These are phyloP conservation scores for Emmonsiellopsis sp. DNA, from an alignment of 2,329 filamentous ascomycete genomes.

Conservation along the genomic window DNA sequence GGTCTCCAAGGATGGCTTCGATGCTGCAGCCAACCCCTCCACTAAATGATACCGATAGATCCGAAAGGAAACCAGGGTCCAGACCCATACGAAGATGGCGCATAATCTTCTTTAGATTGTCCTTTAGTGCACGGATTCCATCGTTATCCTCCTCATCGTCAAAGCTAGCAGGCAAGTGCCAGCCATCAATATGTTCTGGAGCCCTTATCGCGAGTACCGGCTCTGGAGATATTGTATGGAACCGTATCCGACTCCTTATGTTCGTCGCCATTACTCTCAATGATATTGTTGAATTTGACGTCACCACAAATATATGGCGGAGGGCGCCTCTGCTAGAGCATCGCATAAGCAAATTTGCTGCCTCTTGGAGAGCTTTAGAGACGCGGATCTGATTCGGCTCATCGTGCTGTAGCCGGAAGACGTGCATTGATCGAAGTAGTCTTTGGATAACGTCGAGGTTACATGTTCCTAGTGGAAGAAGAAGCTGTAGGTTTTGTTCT, in stretches of 20 bases:
- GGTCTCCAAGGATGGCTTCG: slow-evolving; percentile 15
- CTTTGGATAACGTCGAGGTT: slow-evolving; percentile 13
- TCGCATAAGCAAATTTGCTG: slow-evolving; percentile 17
- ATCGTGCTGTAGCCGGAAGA: slow-evolving; percentile 9
- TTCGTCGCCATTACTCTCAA: slow-evolving; percentile 12
- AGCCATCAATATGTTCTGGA: slow-evolving; percentile 14
- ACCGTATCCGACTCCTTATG: slow-evolving; percentile 19
- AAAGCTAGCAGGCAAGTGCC: slow-evolving; percentile 21
- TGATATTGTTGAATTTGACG: slow-evolving; percentile 14
- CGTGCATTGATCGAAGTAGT: slow-evolving; percentile 15
- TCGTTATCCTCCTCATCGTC: slow-evolving; percentile 8
- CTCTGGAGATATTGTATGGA: slow-evolving; percentile 27
- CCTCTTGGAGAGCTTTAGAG: slow-evolving; percentile 17
- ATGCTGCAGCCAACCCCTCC: slow-evolving; percentile 17
- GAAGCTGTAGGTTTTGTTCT: slow-evolving; percentile 15
- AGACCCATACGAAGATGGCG: slow-evolving; percentile 22
- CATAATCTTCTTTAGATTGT: slow-evolving; percentile 16
- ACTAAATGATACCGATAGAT: slow-evolving; percentile 18
- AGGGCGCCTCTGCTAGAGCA: slow-evolving; percentile 17
- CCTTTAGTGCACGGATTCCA: slow-evolving; percentile 13
- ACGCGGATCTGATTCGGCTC: slow-evolving; percentile 7
- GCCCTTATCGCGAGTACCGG: slow-evolving; percentile 13
- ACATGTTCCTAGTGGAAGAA: slow-evolving; percentile 20
- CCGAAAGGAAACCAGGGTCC: slow-evolving; percentile 16
- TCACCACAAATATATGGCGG: slow-evolving; percentile 27